phyloP scores from a whole-genome alignment of 2,329 filamentous ascomycete genomes.

The Sporothrix humicola region DNA sequence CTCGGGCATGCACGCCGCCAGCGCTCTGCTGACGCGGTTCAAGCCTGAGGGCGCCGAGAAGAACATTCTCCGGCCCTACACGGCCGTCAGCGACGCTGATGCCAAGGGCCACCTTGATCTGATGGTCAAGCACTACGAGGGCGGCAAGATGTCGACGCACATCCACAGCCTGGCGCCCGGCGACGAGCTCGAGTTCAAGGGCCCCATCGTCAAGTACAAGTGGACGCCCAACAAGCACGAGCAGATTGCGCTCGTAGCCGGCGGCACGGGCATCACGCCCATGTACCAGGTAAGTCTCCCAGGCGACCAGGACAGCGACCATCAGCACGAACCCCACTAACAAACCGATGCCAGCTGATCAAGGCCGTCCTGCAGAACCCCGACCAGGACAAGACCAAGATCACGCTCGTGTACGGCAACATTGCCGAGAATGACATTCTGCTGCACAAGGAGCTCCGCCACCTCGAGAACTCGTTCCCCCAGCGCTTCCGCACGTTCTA shows the following conservation, averaged over 20 bases:
- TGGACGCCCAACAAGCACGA: conserved; percentile 93
- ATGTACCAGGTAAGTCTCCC: conserved; percentile 70
- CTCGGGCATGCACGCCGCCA: conserved; percentile 80
- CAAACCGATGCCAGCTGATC: conserved; percentile 62
- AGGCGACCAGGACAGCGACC: no score
- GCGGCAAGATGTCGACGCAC: conserved; percentile 90
- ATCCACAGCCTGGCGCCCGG: conserved; percentile 82
- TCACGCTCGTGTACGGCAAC: conserved; percentile 94
- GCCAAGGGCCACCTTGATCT: conserved; percentile 83
- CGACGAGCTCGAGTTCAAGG: conserved; percentile 88
- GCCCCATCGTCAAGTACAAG: conserved; percentile 89
- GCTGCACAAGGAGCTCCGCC: conserved; percentile 80
- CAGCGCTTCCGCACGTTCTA: conserved; percentile 96
- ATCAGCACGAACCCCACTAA: no score
- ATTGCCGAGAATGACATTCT: conserved; percentile 88
- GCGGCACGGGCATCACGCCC: conserved; percentile 94
- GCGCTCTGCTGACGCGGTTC: conserved; percentile 90
- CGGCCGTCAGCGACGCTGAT: conserved; percentile 86
- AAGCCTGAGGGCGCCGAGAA: conserved; percentile 79
- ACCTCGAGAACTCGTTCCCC: conserved; percentile 93
- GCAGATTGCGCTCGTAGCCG: conserved; percentile 86
- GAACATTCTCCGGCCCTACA: conserved; percentile 89
- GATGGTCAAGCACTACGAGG: conserved; percentile 87
- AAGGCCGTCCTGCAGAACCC: conserved; percentile 95
- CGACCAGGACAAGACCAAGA: conserved; percentile 83